phyloP scores from a whole-genome alignment of 805 yeast genomes.

The Saccharomycopsis oosterbeekiorum region DNA sequence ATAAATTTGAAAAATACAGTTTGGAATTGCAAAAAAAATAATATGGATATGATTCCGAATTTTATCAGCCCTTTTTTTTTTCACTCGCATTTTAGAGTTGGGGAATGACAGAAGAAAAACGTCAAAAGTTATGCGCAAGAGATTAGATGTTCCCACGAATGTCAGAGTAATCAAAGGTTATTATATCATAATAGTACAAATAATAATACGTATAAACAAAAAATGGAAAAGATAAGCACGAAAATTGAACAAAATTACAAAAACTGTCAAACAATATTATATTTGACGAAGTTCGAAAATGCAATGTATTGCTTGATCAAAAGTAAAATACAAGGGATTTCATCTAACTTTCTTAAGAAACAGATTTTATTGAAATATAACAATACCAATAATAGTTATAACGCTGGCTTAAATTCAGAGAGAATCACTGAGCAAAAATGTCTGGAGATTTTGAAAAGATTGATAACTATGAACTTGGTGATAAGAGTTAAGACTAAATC shows the following conservation, averaged over 20 bases:
- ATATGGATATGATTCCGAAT: background rate
- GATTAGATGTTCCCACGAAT: too few species aligned
- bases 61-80: too few species aligned
- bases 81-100: background rate
- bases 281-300: background rate
- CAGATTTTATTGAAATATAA: background rate
- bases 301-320: background rate
- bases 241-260: background rate
- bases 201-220: background rate
- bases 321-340: background rate
- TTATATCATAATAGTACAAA: background rate
- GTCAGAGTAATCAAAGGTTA: too few species aligned
- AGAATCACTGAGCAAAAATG: background rate
- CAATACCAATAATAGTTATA: background rate
- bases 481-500: background rate
- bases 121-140: background rate
- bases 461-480: background rate
- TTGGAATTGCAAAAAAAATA: background rate
- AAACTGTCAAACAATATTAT: background rate
- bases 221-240: background rate
- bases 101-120: background rate
- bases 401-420: background rate
- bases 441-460: background rate
- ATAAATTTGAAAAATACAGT: too few species aligned
- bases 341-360: background rate